Evolutionary conservation across 768 basidiomycete genomes (phyloP).

Genomic region (Psilocybe sp.): DNA sequence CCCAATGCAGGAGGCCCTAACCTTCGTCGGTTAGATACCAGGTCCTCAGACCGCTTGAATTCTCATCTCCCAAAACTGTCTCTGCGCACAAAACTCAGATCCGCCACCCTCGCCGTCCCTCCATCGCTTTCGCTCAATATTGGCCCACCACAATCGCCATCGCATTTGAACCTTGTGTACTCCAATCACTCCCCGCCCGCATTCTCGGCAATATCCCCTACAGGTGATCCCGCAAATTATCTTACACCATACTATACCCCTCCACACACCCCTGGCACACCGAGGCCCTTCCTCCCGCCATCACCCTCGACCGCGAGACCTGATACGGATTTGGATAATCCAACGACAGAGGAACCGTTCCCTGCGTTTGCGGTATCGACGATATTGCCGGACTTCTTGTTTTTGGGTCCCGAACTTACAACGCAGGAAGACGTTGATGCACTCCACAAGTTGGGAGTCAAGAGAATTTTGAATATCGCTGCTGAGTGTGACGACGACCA

Average conservation of each 20-base stretch:
- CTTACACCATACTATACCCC: conserved; percentile 52
- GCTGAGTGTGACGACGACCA: conserved; percentile 86
- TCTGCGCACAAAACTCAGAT: conserved; percentile 56
- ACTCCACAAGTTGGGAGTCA: conserved; percentile 73
- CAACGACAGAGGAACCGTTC: conserved; percentile 58
- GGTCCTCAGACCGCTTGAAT: conserved; percentile 49
- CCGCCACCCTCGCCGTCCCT: conserved; percentile 57
- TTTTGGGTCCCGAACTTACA: conserved; percentile 86
- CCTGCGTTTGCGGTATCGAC: conserved; percentile 81
- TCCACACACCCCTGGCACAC: conserved; percentile 51
- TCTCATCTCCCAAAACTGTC: conserved; percentile 54
- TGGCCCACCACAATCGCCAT: conserved; percentile 47
- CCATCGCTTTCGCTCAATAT: conserved; percentile 35
- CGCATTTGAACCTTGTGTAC: conserved; percentile 57
- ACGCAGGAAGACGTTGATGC: conserved; percentile 71
- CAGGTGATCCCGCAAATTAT: conserved; percentile 32
- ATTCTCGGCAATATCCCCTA: conserved; percentile 42
- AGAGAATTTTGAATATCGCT: conserved; percentile 88
- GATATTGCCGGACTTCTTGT: conserved; percentile 89
- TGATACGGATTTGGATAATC: conserved; percentile 53
- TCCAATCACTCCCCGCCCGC: conserved; percentile 56
- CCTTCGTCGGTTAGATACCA: conserved; percentile 61
- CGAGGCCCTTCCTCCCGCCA: conserved; percentile 40
- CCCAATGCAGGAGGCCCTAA: conserved; percentile 54
- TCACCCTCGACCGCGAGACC: conserved; percentile 68